Evolutionary conservation across 306 rosid genomes (phyloP), one percentile per base, ranked within the genome.

Genomic region (Inga laurina): DNA sequence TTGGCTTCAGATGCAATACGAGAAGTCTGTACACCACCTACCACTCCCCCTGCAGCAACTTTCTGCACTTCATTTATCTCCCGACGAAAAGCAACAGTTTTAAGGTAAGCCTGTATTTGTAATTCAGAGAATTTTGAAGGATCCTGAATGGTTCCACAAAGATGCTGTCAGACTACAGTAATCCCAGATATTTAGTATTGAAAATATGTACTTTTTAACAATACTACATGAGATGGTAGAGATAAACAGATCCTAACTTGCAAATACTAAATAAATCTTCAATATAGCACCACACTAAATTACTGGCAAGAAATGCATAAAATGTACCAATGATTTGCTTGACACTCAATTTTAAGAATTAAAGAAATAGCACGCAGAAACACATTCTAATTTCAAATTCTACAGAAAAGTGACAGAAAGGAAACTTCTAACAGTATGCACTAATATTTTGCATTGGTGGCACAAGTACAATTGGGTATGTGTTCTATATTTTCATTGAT

Each of bases 41-140:
- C 92, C 61, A 92, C 97, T 71, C 94, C 85, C 59, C 98, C 99
- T 72, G 89, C 61, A 75, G 99, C 93, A 80, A 91, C 88, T 86
- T 95, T 95, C 89, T 95, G 99, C 82, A 93, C 98, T 88, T 84
- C 90, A 88, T 93, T 86, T 78, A 95, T 95, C 90, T 95, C 99
- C 61, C 98, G 93, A 30, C 99, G 97, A 85, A 95, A 93, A 88
- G 99, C 92, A 84, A 95, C 99, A 84, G 98, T 92, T 89, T 95
- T 95, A 79, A 95, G 98, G 84, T 95, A 95, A 72, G 98, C 91
- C 79, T 93, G 91, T 84, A 95, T 93, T 90, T 95, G 98, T 81
- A 95, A 90, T 93, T 95, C 98, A 21, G 98, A 95, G 81, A 95
- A 95, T 86, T 93, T 93, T 75, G 84, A 84, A 71, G 98, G 98